phyloP scores from a whole-genome alignment of 2,329 filamentous ascomycete species.

The Penicillium sp. region DNA sequence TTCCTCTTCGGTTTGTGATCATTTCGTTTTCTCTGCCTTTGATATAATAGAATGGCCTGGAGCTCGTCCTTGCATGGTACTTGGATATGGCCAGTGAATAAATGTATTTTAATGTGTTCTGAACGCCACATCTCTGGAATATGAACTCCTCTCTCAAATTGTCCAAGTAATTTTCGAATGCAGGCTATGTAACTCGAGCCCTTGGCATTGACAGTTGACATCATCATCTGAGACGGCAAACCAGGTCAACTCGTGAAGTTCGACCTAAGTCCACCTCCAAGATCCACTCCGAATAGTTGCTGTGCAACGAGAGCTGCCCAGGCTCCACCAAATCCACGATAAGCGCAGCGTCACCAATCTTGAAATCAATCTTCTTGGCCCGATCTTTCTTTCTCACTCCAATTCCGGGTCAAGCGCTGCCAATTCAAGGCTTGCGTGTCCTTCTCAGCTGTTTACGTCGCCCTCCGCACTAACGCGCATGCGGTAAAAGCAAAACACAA shows the following conservation, averaged over 20 bases:
- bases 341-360: neutral
- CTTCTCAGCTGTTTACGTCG: neutral
- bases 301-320: neutral
- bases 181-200: neutral
- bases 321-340: neutral
- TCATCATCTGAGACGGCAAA: neutral
- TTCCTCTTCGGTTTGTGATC: constrained; percentile 5
- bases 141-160: neutral
- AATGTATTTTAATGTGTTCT: constrained; percentile 10
- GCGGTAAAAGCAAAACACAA: constrained; percentile 27
- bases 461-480: constrained; percentile 18
- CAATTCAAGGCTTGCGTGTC: constrained; percentile 1
- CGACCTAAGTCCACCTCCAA: neutral
- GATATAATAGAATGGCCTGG: constrained; percentile 19
- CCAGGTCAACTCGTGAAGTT: neutral
- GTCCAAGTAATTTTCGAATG: neutral
- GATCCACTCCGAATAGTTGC: neutral
- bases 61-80: constrained; percentile 9
- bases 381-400: neutral
- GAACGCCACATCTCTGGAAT: constrained; percentile 4
- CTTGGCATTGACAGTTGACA: neutral
- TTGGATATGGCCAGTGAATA: constrained; percentile 3
- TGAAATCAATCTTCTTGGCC: neutral
- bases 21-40: constrained; percentile 1
- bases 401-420: neutral